Percentiles rank a stretch among this genome's conserved stretches.
Evolutionary conservation across 2,329 filamentous ascomycete genomes (phyloP).

Genomic region (Thermoascus crustaceus): DNA sequence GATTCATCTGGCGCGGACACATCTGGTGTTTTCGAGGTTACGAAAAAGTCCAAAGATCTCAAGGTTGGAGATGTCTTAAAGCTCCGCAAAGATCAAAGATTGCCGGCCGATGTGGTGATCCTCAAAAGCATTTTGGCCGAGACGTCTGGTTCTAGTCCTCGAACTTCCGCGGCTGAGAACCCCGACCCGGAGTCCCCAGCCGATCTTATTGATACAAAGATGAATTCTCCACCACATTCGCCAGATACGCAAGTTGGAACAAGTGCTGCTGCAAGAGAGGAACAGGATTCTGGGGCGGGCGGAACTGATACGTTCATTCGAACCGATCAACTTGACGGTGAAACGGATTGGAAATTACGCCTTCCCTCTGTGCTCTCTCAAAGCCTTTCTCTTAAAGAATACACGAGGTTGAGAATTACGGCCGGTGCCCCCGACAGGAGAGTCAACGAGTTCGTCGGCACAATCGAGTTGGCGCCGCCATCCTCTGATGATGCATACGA

Average conservation of each 20-base stretch:
- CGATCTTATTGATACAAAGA: conserved; percentile 18
- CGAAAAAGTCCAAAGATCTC: conserved; percentile 76
- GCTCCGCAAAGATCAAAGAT: conserved; percentile 80
- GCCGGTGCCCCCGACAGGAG: conserved; percentile 87
- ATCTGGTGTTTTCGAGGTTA: conserved; percentile 53
- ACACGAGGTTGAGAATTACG: conserved; percentile 58
- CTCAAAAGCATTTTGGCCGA: conserved; percentile 69
- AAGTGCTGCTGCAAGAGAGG: conserved; percentile 14
- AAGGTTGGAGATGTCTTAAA: conserved; percentile 95
- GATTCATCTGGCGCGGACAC: conserved; percentile 5
- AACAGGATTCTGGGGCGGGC: conserved; percentile 28
- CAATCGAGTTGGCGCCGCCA: conserved; percentile 64
- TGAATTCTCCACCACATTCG: conserved; percentile 12
- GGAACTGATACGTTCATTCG: conserved; percentile 79
- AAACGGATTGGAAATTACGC: conserved; percentile 97
- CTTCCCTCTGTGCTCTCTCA: conserved; percentile 82
- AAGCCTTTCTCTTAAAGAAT: conserved; percentile 61
- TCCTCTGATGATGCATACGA: conserved; percentile 39
- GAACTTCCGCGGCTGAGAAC: conserved; percentile 15
- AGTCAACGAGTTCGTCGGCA: conserved; percentile 93
- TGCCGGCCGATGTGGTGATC: conserved; percentile 91
- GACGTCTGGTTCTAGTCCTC: conserved; percentile 25
- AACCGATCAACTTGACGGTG: conserved; percentile 93
- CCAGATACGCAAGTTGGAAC: conserved; percentile 8
- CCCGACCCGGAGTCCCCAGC: conserved; percentile 20